These are phyloP conservation scores for Cladophialophora psammophila DNA, from an alignment of 2,329 filamentous ascomycete species.

Conservation along the genomic window DNA sequence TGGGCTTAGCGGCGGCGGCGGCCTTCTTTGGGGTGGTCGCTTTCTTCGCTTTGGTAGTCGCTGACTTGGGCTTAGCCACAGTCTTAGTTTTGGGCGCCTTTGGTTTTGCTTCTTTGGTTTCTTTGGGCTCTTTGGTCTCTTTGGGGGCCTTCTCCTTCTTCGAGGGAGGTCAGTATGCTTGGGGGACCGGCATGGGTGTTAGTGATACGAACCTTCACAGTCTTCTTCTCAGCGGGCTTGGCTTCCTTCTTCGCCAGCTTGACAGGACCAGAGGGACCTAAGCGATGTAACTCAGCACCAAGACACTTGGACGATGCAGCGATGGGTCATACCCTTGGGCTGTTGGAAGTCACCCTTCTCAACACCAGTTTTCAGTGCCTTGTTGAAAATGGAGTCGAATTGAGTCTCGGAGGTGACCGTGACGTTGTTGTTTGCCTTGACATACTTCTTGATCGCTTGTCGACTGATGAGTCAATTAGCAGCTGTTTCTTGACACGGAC, in stretches of 20 bases:
- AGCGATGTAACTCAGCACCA: conserved; percentile 41
- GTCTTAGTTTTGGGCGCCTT: conserved; percentile 49
- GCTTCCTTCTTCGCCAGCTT: conserved; percentile 86
- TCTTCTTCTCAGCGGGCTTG: conserved; percentile 55
- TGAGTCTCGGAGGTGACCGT: conserved; percentile 60
- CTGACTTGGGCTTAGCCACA: conserved; percentile 52
- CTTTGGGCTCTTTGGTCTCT: conserved; percentile 29
- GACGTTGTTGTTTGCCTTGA: conserved; percentile 76
- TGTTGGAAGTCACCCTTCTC: conserved; percentile 87
- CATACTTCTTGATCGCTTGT: conserved; percentile 77
- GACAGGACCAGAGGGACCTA: conserved; percentile 84
- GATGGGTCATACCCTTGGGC: conserved; percentile 76
- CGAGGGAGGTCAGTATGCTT: conserved; percentile 27
- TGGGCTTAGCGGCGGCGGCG: conserved; percentile 61
- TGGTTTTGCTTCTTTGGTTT: conserved; percentile 40
- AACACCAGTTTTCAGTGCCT: conserved; percentile 79
- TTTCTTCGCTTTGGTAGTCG: conserved; percentile 60
- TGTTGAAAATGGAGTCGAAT: conserved; percentile 83
- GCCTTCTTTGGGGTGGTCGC: conserved; percentile 61
- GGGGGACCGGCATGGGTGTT: neutral
- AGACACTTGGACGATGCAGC: neutral
- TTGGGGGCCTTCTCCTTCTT: conserved; percentile 41
- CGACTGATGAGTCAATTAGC: conserved; percentile 58
- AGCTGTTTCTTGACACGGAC: conserved; percentile 14
- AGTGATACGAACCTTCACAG: conserved; percentile 42